Conservation (phyloP, 1,284 basidiomycete species). For the Fomes fomentarius region DNA sequence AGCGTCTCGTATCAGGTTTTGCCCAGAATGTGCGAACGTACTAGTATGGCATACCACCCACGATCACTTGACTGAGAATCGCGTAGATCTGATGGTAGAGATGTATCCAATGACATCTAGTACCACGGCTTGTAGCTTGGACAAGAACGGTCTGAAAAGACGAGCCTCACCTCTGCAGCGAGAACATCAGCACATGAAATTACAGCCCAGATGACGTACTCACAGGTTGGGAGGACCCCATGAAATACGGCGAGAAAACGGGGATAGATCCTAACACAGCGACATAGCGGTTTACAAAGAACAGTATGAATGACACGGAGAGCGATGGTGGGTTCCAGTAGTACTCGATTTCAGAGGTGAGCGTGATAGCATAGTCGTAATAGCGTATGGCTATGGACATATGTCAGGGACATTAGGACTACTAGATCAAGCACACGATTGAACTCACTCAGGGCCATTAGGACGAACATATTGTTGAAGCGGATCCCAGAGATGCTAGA, state of each 20-base stretch:
- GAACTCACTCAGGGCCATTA: no score
- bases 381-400: conserved; percentile 21
- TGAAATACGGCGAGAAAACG: conserved; percentile 10
- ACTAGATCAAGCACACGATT: no score
- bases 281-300: conserved; percentile 9
- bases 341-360: conserved; percentile 11
- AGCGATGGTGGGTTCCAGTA: conserved; percentile 7
- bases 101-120: conserved; percentile 14
- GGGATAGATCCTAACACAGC: conserved; percentile 6
- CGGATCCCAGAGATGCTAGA: no score
- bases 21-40: no score
- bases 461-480: no score
- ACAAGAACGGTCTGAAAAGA: no score
- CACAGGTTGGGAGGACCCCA: not conserved
- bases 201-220: no score
- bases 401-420: no score
- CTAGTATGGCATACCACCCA: conserved; percentile 7
- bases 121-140: not conserved
- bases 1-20: no score
- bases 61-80: conserved; percentile 4
- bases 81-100: conserved; percentile 14
- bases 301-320: not conserved
- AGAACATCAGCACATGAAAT: no score
- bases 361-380: conserved; percentile 21
- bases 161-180: not conserved